Evolutionary conservation across 1,284 basidiomycete genomes (phyloP), one percentile per base, ranked within the genome.

Genomic region (Ceratorhiza oryzae-sativae): DNA sequence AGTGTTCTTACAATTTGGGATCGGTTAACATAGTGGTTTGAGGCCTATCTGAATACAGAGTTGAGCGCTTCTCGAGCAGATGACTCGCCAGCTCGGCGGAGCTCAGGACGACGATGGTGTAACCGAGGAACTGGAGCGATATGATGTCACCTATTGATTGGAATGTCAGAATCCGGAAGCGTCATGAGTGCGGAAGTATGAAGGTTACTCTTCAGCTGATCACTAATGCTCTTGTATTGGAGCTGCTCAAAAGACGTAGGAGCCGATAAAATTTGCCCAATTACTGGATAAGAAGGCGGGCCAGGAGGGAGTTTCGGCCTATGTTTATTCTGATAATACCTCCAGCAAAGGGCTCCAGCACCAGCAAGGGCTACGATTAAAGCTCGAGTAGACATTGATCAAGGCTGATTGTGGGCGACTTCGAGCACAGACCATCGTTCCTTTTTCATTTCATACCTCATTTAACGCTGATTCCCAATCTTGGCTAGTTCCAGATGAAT

Each of bases 171-270:
- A 18, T 13, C 8, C n/a, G 25, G 27, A 32, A 15, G 30, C n/a
- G 5, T 10, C 10, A n/a, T n/a, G n/a, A n/a, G n/a, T 9, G 9
- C 12, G 4, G 6, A 53, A 3, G 10, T 36, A 34, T 6, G 34
- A 13, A n/a, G 12, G 12, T 12, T 39, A 58, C 55, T 58, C 30
- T 58, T 58, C 13, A 58, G 55, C 30, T 58, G 5, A 20, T 58
- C 30, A 5, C 9, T 58, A 13, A 58, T 5, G 15, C 30, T 13
- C 18, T 58, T 58, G 55, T 58, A 58, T 9, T 36, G 18, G 4
- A 58, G 30, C 8, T 58, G 55, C 55, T 58, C 55, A 32, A 58
- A 58, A 5, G 55, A 58, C 10, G n/a, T 30, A 2, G 55, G 55
- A 34, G 20, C 27, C 34, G 27, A 58, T 10, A 36, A 20, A 6